These are phyloP conservation scores for Chloris gayana DNA, from an alignment of 176 grass and related monocot species.

Conservation along the genomic window DNA sequence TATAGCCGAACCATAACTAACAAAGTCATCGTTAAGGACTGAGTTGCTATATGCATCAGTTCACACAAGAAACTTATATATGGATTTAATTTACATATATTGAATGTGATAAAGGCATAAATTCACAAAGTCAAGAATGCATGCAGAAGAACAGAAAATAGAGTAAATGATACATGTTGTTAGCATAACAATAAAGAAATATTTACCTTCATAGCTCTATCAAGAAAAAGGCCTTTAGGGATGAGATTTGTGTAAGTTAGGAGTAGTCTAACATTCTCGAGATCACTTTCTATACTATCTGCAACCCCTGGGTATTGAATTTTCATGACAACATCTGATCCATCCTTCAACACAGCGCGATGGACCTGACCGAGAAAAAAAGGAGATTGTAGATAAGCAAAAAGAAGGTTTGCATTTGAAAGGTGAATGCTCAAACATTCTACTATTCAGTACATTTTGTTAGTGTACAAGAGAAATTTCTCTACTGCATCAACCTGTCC, in stretches of 20 bases:
- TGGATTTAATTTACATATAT: slow-evolving; percentile 20
- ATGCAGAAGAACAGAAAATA: not conserved
- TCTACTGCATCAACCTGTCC: slow-evolving; percentile 53
- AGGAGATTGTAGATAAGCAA: slow-evolving; percentile 10
- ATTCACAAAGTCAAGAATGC: not conserved
- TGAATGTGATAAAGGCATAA: not conserved
- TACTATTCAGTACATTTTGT: not conserved
- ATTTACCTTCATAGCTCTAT: slow-evolving; percentile 95
- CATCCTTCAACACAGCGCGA: slow-evolving; percentile 77
- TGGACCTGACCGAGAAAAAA: slow-evolving; percentile 68
- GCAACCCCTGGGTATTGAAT: slow-evolving; percentile 97
- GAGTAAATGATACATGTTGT: not conserved
- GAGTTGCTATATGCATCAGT: not conserved
- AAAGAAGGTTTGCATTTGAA: slow-evolving; percentile 7
- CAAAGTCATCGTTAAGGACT: no score
- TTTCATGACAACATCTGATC: slow-evolving; percentile 84
- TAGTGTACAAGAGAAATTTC: not conserved
- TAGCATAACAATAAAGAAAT: not conserved
- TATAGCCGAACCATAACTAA: not conserved
- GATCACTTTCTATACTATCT: slow-evolving; percentile 97
- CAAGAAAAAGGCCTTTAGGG: slow-evolving; percentile 98
- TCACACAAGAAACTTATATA: not conserved
- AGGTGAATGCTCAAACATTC: slow-evolving; percentile 5
- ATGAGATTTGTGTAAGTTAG: slow-evolving; percentile 93
- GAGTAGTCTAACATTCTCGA: slow-evolving; percentile 90